Base-by-base conservation (phyloP, 345 rosid species). In the Psidium guajava region DNA sequence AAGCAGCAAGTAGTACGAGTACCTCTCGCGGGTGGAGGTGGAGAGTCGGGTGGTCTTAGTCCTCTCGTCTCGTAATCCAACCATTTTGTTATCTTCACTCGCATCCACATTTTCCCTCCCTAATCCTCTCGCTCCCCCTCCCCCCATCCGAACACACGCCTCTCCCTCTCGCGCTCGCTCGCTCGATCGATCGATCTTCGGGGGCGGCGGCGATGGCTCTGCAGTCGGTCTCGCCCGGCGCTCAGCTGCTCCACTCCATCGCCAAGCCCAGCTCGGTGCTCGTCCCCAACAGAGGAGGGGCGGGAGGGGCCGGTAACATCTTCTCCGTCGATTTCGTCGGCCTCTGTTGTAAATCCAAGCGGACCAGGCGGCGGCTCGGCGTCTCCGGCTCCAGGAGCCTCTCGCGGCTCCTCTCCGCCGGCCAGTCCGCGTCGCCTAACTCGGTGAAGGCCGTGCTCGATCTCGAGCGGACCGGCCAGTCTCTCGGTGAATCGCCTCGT, bases 321-420 rank as follows among this genome's bases (percentile, higher is more conserved):
- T 89, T 93, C 73, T 88, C 89, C 90, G 94, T 92, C 51, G 99
- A 96, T 87, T 96, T 96, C 86, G 92, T 92, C 22, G 97, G 97
- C 11, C 87, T 92, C 6, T 88, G 86, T 55, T 90, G 93, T 50
- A 85, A 92, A 86, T 90, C 96, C 27, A 93, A 88, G 85, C 83
- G 89, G 22, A 64, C 89, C 7, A 84, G 95, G 81, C 91, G 96
- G 85, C 87, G 94, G 85, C 88, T 91, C 75, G 91, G 93, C 6
- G 86, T 84, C 40, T 88, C 92, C 82, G 75, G 82, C 83, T 40
- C 89, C 20, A 85, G 55, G 47, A 86, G 86, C 14, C 47, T 59
- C 85, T 84, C 92, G 86, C 91, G 89, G 40, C 89, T 89, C 84
- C 88, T 87, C 0, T 83, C 24, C 80, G 88, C 87, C 2, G 73